Evolutionary conservation across 2,329 filamentous ascomycete species (phyloP), one percentile per base, ranked within the genome.

Genomic region (Phyllosticta capitalensis): DNA sequence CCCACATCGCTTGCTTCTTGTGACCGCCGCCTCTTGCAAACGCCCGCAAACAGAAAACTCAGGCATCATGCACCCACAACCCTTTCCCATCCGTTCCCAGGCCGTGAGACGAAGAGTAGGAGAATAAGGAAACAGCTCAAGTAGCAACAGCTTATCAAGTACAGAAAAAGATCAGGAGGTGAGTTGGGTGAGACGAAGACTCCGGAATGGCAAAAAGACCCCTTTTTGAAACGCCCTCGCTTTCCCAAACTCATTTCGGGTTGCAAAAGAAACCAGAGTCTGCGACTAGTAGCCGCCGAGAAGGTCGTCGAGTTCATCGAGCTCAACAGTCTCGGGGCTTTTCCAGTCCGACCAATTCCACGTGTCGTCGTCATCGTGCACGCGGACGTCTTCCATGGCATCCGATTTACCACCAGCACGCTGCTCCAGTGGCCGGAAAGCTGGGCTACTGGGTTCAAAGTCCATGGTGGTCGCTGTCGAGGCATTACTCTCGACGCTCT

Each of bases 241-340:
- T 38, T 38, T 38, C 30, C 30, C 30, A 21, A 56, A 51, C 17
- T 52, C 56, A 53, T 54, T 28, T 52, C 21, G n/a, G 21, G 12
- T 52, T 30, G 52, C 50, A 49, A 20, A 49, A 6, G 19, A 28
- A 12, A 28, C 48, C 45, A 53, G 33, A 52, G 9, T 12, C n/a
- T 38, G 26, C 9, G 19, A 19, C 33, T 76, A 90, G 72, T 85
- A 90, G 65, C 83, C 86, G 69, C 89, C 86, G 67, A 96, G 83
- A 71, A 96, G 82, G 66, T 88, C 85, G 69, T 97, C 92, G 22
- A 97, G 84, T 78, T 99, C 94, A 53, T 96, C 90, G 54, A 97
- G 83, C 72, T 95, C 91, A 66, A 97, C 87, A 64, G 85, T 88
- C 76, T 97, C 94, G 1, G 92, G 91, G 70, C 86, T 90, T 70